phyloP scores from a whole-genome alignment of 2,329 filamentous ascomycete species.

The Calonectria montana region DNA sequence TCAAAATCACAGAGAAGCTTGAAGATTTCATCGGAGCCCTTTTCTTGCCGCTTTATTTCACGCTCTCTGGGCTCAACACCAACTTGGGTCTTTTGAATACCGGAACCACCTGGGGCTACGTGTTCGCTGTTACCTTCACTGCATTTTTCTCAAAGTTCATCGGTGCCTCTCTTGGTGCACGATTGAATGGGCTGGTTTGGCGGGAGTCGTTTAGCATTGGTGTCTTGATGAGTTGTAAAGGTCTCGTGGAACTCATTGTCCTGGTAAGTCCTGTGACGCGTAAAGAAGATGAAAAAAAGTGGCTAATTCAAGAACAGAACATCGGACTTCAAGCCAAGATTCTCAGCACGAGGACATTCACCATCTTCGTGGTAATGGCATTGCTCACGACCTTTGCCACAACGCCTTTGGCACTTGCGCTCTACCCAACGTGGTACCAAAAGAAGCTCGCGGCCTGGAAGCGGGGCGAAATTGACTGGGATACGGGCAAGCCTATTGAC shows the following conservation, averaged over 20 bases:
- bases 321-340: conserved; percentile 24
- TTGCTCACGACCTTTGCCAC: conserved; percentile 86
- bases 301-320: background rate
- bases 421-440: conserved; percentile 76
- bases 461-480: conserved; percentile 90
- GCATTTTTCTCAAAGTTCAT: conserved; percentile 87
- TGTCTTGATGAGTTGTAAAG: conserved; percentile 94
- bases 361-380: conserved; percentile 94
- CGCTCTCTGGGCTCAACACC: conserved; percentile 87
- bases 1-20: conserved; percentile 91
- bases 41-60: conserved; percentile 91
- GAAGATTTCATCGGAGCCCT: conserved; percentile 88
- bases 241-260: conserved; percentile 93
- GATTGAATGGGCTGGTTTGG: conserved; percentile 76
- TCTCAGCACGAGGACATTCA: conserved; percentile 74
- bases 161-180: conserved; percentile 84
- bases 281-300: background rate
- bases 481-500: conserved; percentile 49
- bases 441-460: conserved; percentile 68
- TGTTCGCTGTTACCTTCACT: conserved; percentile 81
- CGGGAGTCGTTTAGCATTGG: conserved; percentile 89
- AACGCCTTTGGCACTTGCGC: conserved; percentile 76
- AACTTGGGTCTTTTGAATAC: conserved; percentile 84
- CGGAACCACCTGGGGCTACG: conserved; percentile 88
- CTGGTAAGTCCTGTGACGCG: conserved; percentile 19